phyloP scores from a whole-genome alignment of 768 basidiomycete species.

The Leucogyrophana mollusca region DNA sequence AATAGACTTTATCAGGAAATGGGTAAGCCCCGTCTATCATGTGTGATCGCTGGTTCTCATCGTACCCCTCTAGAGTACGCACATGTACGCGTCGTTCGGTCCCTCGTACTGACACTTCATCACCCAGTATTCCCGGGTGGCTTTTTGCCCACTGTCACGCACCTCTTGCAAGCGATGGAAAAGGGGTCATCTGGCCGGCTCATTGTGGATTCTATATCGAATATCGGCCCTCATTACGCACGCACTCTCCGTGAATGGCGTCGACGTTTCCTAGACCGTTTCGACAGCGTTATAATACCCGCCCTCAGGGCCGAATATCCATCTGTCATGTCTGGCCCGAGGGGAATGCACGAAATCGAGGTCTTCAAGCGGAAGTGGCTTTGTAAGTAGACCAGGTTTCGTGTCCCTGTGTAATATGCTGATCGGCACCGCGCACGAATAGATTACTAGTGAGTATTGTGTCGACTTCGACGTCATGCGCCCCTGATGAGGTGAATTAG shows the following conservation, averaged over 20 bases:
- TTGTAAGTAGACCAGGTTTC: conserved; percentile 50
- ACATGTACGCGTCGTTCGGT: background rate
- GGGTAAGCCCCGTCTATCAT: conserved; percentile 40
- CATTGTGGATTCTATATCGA: conserved; percentile 62
- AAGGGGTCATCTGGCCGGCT: conserved; percentile 54
- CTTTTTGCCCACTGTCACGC: conserved; percentile 63
- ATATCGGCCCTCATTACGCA: conserved; percentile 77
- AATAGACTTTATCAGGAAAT: conserved; percentile 80
- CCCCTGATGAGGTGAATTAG: conserved; percentile 29
- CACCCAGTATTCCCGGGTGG: conserved; percentile 66
- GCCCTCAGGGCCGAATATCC: conserved; percentile 61
- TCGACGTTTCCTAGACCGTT: conserved; percentile 54
- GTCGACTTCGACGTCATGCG: background rate
- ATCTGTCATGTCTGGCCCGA: conserved; percentile 44
- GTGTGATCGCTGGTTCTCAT: background rate
- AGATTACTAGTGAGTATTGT: conserved; percentile 47
- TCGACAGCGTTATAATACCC: conserved; percentile 57
- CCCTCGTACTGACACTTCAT: background rate
- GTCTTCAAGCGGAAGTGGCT: conserved; percentile 77
- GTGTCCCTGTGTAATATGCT: conserved; percentile 9
- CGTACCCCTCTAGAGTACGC: conserved; percentile 7
- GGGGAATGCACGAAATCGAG: conserved; percentile 55
- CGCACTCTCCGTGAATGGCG: conserved; percentile 82
- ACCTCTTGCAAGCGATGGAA: conserved; percentile 48
- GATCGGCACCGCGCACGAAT: conserved; percentile 6